Percentiles rank a stretch among this genome's conserved stretches.
These are phyloP conservation scores for Atractiella rhizophila DNA, from an alignment of 768 basidiomycete genomes.

Conservation along the genomic window DNA sequence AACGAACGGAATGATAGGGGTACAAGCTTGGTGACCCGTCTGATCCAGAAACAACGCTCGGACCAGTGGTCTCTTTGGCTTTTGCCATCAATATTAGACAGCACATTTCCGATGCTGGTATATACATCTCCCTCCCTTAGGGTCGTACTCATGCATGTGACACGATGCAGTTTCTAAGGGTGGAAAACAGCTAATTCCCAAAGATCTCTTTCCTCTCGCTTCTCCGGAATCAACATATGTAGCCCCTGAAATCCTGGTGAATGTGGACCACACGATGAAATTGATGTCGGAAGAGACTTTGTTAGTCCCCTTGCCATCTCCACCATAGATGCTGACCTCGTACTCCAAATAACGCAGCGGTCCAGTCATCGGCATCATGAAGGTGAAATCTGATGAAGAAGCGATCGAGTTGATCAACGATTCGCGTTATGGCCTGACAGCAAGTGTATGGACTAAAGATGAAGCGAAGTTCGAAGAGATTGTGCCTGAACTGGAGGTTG, in stretches of 20 bases:
- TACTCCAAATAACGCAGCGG: constrained; percentile 27
- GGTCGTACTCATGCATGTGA: neutral
- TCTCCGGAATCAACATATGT: constrained; percentile 56
- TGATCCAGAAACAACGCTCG: constrained; percentile 44
- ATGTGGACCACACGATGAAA: constrained; percentile 78
- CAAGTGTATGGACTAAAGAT: constrained; percentile 72
- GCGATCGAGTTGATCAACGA: constrained; percentile 86
- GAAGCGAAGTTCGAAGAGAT: constrained; percentile 40
- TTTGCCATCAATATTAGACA: constrained; percentile 63
- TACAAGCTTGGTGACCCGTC: constrained; percentile 78
- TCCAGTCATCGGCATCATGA: constrained; percentile 76
- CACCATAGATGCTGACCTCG: neutral
- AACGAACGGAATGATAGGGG: constrained; percentile 25
- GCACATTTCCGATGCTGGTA: constrained; percentile 63
- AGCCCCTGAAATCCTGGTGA: constrained; percentile 64
- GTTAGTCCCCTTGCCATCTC: constrained; percentile 16
- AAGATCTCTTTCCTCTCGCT: constrained; percentile 36
- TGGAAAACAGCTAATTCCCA: constrained; percentile 45
- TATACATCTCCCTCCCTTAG: neutral
- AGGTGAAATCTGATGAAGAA: constrained; percentile 64
- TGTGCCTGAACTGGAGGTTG: constrained; percentile 49
- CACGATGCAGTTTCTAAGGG: constrained; percentile 41
- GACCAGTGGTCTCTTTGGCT: constrained; percentile 72
- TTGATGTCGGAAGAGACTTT: constrained; percentile 47
- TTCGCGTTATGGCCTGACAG: constrained; percentile 79